Percentiles rank a stretch among this genome's conserved stretches.
Conservation (phyloP, 164 flowering plant genomes). For the Liquidambar formosana region DNA sequence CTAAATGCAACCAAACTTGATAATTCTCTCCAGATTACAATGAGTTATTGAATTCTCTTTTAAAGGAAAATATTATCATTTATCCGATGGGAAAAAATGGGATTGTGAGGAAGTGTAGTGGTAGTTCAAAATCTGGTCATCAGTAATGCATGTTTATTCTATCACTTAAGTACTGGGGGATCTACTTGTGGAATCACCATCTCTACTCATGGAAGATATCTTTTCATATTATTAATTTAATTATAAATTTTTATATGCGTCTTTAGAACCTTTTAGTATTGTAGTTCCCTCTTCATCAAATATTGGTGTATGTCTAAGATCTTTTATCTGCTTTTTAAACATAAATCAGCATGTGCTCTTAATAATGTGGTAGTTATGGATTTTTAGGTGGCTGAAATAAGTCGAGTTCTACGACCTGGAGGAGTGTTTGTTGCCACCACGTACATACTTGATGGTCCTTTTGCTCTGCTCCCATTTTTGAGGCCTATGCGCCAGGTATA, state of each 20-base stretch:
- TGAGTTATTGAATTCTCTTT: not conserved
- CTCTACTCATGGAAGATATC: too few relatives aligned
- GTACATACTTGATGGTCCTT: slow-evolving; percentile 60
- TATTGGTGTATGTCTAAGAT: not conserved
- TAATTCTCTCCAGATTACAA: not conserved
- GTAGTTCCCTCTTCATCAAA: not conserved
- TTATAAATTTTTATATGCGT: not conserved
- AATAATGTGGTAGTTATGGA: slow-evolving; percentile 4
- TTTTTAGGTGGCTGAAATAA: slow-evolving; percentile 86
- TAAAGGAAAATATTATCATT: not conserved
- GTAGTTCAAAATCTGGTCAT: too few relatives aligned
- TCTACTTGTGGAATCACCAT: too few relatives aligned
- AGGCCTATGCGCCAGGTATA: slow-evolving; percentile 59
- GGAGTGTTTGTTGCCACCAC: slow-evolving; percentile 96
- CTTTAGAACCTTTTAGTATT: not conserved
- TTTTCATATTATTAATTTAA: not conserved
- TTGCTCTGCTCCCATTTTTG: slow-evolving; percentile 40
- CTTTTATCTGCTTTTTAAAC: not conserved
- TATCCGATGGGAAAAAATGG: too few relatives aligned
- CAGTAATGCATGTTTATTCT: too few relatives aligned
- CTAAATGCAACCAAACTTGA: not conserved
- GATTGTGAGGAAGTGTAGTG: too few relatives aligned
- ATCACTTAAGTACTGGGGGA: too few relatives aligned
- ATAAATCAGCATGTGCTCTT: not conserved
- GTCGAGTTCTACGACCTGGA: slow-evolving; percentile 85